These are phyloP conservation scores for Myriosclerotinia scirpicola DNA, from an alignment of 2,329 filamentous ascomycete species.

Conservation along the genomic window DNA sequence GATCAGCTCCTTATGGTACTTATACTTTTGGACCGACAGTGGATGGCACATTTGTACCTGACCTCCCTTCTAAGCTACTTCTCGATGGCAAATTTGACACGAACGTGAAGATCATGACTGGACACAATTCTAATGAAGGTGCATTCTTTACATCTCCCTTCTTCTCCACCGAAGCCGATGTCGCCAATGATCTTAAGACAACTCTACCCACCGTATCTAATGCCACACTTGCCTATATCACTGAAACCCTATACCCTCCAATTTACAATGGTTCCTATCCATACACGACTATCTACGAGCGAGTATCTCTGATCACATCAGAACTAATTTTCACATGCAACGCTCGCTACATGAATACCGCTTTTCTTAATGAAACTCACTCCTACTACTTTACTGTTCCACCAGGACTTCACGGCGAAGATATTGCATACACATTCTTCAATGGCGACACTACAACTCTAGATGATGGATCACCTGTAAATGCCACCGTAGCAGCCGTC, in stretches of 20 bases:
- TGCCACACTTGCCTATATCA: conserved; percentile 41
- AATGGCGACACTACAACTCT: conserved; percentile 40
- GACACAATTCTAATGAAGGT: conserved; percentile 48
- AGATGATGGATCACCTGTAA: conserved; percentile 34
- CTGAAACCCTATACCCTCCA: conserved; percentile 50
- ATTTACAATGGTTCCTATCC: conserved; percentile 46
- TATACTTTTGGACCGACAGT: conserved; percentile 49
- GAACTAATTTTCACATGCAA: conserved; percentile 53
- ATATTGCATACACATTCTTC: conserved; percentile 55
- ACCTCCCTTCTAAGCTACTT: conserved; percentile 47
- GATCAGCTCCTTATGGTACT: conserved; percentile 41
- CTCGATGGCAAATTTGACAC: conserved; percentile 47
- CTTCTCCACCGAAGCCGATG: conserved; percentile 28
- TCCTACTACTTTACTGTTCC: conserved; percentile 54
- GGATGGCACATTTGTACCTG: conserved; percentile 51
- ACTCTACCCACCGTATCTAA: conserved; percentile 32
- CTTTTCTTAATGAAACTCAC: conserved; percentile 49
- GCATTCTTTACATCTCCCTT: conserved; percentile 36
- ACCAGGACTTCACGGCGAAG: conserved; percentile 53
- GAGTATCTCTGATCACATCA: conserved; percentile 45
- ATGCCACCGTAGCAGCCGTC: conserved; percentile 39
- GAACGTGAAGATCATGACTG: conserved; percentile 47
- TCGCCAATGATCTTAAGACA: conserved; percentile 15
- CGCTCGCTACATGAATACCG: conserved; percentile 50
- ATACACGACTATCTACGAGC: conserved; percentile 48